A percentile compares a stretch with the other conserved stretches of the same genome.
These are phyloP conservation scores for Discostella stelligeroides DNA, from an alignment of 108 stramenopile genomes.

Conservation along the genomic window DNA sequence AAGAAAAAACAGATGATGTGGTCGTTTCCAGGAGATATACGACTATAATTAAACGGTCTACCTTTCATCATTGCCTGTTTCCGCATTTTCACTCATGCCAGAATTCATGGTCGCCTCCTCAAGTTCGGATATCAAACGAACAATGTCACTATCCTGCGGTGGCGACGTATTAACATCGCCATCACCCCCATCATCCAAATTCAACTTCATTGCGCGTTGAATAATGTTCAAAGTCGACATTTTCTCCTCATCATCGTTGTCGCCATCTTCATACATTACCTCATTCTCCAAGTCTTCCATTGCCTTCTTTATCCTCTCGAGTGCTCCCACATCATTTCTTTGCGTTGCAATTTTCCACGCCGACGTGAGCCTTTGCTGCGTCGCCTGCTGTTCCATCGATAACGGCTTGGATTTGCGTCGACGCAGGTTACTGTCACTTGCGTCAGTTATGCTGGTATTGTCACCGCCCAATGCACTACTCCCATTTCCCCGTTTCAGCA, in stretches of 20 bases:
- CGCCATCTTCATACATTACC: conserved; percentile 8
- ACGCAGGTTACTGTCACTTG: not conserved
- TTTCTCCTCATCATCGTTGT: not conserved
- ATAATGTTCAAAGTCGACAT: conserved; percentile 33
- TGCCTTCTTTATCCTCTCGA: conserved; percentile 44
- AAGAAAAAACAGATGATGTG: conserved; percentile 19
- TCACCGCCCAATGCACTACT: not conserved
- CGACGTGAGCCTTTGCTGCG: conserved; percentile 36
- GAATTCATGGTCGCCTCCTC: conserved; percentile 26
- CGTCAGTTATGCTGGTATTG: not conserved
- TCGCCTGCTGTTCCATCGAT: conserved; percentile 43
- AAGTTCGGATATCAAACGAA: conserved; percentile 42
- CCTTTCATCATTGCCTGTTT: conserved; percentile 3
- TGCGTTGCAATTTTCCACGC: conserved; percentile 48
- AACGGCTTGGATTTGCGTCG: conserved; percentile 20
- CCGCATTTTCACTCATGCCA: not conserved
- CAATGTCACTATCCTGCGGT: conserved; percentile 26
- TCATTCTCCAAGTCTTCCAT: conserved; percentile 45
- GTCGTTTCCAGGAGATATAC: conserved; percentile 1
- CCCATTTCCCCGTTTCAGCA: not conserved
- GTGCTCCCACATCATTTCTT: conserved; percentile 31
- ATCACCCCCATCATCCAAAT: conserved; percentile 11
- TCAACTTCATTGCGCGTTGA: conserved; percentile 36
- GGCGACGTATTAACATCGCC: not conserved
- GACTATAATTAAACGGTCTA: conserved; percentile 6